Evolutionary conservation across 805 yeast genomes (phyloP), one percentile per base, ranked within the genome.

Genomic region (Saccharomycopsis fermentans): DNA sequence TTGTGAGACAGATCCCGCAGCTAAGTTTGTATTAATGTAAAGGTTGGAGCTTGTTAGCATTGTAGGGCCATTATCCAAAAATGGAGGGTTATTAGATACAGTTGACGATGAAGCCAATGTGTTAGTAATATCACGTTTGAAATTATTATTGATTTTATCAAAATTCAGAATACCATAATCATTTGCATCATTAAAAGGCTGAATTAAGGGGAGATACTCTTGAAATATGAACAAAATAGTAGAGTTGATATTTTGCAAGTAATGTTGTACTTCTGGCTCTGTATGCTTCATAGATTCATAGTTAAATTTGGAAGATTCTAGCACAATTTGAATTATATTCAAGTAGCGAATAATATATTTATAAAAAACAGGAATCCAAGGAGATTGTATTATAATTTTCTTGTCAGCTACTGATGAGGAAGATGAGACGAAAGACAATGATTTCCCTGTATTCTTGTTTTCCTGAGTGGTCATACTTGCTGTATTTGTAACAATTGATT

Each of bases 331-430:
- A 57, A 63, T 55, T n/a, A 69, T 55, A 56, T 67, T 69, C 50
- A 43, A 43, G 24, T 43, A 43, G n/a, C 50, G 50, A 43, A 43
- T 43, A 24, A 43, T 21, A 16, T 69, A 71, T 54, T 65, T 68
- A 61, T 68, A 69, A 1, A 67, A 54, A 17, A 69, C 29, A 24
- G 71, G 72, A 11, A 69, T 32, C 26, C 62, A 65, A 26, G 72
- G 72, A 1, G 70, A 55, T 35, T 59, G 62, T 3, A 58, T 36
- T 12, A 65, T 1, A 63, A 51, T 9, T 29, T 47, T 55, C 29
- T 54, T 47, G 1, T 54, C 29, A 29, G 26, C 26, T 21, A 26
- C 26, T 4, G 24, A 26, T 2, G 29, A 43, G 12, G 39, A 51
- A 5, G 54, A 51, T 6, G 54, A 66, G 12, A 43, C 29, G 24